These are phyloP conservation scores for Dichotomocladium elegans DNA, from an alignment of 371 early-diverging fungal species.

Conservation along the genomic window DNA sequence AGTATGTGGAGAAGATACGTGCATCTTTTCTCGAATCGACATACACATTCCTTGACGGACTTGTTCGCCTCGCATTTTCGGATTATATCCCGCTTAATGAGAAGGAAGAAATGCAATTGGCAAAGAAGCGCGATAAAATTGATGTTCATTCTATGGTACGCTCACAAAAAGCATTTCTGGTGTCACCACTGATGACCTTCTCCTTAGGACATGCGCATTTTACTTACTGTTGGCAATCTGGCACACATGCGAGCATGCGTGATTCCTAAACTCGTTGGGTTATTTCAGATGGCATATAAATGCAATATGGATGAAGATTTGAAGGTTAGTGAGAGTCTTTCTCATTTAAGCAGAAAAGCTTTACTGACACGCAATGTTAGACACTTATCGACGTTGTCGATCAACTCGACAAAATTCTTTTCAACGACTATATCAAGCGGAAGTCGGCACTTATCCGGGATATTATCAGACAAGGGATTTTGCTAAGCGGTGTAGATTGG, in stretches of 20 bases:
- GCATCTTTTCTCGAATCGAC: slow-evolving; percentile 59
- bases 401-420: slow-evolving; percentile 75
- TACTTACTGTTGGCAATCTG: slow-evolving; percentile 81
- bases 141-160: slow-evolving; percentile 43
- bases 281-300: slow-evolving; percentile 67
- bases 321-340: slow-evolving; percentile 39
- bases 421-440: slow-evolving; percentile 80
- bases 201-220: slow-evolving; percentile 59
- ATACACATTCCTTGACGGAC: slow-evolving; percentile 69
- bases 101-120: slow-evolving; percentile 31
- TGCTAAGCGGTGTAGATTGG: slow-evolving; percentile 88
- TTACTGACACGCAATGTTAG: slow-evolving; percentile 21
- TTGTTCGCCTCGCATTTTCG: slow-evolving; percentile 60
- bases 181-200: no score
- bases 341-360: not conserved
- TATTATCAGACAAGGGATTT: slow-evolving; percentile 74
- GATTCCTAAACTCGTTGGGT: slow-evolving; percentile 69
- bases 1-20: slow-evolving; percentile 56
- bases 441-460: slow-evolving; percentile 64
- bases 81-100: slow-evolving; percentile 45
- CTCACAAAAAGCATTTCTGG: no score
- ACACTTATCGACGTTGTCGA: slow-evolving; percentile 58
- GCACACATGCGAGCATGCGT: slow-evolving; percentile 62
- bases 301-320: slow-evolving; percentile 63
- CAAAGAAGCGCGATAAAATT: slow-evolving; percentile 35